These are phyloP conservation scores for Zea luxurians DNA, from an alignment of 176 grass and related monocot species.

Conservation along the genomic window DNA sequence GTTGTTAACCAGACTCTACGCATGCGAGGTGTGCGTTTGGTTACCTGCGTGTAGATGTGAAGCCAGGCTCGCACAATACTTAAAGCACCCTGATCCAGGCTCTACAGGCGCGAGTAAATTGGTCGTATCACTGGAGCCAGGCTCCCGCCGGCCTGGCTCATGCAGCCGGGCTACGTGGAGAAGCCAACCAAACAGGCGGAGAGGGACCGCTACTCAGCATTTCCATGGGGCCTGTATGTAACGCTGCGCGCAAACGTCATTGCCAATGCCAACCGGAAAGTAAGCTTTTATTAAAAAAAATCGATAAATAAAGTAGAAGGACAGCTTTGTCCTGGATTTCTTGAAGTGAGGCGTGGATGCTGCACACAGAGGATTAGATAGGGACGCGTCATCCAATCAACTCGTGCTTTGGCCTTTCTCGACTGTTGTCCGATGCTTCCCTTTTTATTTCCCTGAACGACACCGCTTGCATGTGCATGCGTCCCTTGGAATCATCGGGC, in stretches of 20 bases:
- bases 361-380: neutral
- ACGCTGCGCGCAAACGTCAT: neutral
- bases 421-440: neutral
- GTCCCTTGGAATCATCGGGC: neutral
- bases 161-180: too few relatives aligned
- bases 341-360: neutral
- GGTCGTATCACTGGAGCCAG: too few relatives aligned
- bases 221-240: neutral
- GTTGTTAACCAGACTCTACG: too few relatives aligned
- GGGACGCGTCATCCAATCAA: slow-evolving; percentile 17
- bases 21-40: too few relatives aligned
- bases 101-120: too few relatives aligned
- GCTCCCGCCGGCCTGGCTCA: too few relatives aligned
- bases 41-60: too few relatives aligned
- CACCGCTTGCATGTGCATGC: neutral
- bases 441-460: neutral
- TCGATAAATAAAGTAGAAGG: neutral
- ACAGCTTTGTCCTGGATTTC: neutral
- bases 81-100: too few relatives aligned
- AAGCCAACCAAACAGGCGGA: too few relatives aligned
- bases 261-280: neutral
- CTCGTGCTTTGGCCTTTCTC: neutral
- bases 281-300: neutral
- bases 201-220: neutral
- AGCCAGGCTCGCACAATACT: too few relatives aligned